A percentile compares a stretch with the other conserved stretches of the same genome.
phyloP scores from a whole-genome alignment of 83 land plant species.

The Diphasiastrum complanatum region DNA sequence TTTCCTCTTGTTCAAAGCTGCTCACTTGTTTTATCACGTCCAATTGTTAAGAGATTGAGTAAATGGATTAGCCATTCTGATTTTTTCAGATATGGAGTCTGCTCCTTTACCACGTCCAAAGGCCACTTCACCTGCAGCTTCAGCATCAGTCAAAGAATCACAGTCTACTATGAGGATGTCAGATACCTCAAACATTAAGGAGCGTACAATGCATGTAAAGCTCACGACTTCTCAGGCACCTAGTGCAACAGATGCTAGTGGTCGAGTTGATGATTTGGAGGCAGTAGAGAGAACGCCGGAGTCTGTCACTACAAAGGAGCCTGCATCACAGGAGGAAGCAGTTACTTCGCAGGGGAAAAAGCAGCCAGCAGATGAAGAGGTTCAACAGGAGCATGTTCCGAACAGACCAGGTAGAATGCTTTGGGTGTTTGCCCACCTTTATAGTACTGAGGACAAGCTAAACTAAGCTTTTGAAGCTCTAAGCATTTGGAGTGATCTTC shows the following conservation, averaged over 20 bases:
- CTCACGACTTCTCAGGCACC: slow-evolving; percentile 26
- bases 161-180: slow-evolving; percentile 14
- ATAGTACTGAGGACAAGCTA: too few species aligned
- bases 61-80: neutral
- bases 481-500: too few species aligned
- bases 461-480: too few species aligned
- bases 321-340: slow-evolving; percentile 38
- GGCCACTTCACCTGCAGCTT: slow-evolving; percentile 51
- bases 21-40: neutral
- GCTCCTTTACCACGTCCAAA: slow-evolving; percentile 48
- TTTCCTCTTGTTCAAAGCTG: neutral
- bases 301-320: slow-evolving; percentile 48
- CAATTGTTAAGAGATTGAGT: neutral
- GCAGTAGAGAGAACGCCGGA: slow-evolving; percentile 53
- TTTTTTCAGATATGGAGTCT: slow-evolving; percentile 77
- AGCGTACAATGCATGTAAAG: slow-evolving; percentile 20
- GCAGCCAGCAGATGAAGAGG: slow-evolving; percentile 53
- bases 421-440: too few species aligned
- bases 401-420: too few species aligned
- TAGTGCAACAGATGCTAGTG: slow-evolving; percentile 24
- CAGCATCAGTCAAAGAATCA: slow-evolving; percentile 54
- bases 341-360: slow-evolving; percentile 31
- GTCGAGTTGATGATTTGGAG: too few species aligned
- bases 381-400: slow-evolving; percentile 67
- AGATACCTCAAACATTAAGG: slow-evolving; percentile 15